Base-by-base conservation (phyloP, 2,329 filamentous ascomycete species). In the Tolypocladium tropicale region DNA sequence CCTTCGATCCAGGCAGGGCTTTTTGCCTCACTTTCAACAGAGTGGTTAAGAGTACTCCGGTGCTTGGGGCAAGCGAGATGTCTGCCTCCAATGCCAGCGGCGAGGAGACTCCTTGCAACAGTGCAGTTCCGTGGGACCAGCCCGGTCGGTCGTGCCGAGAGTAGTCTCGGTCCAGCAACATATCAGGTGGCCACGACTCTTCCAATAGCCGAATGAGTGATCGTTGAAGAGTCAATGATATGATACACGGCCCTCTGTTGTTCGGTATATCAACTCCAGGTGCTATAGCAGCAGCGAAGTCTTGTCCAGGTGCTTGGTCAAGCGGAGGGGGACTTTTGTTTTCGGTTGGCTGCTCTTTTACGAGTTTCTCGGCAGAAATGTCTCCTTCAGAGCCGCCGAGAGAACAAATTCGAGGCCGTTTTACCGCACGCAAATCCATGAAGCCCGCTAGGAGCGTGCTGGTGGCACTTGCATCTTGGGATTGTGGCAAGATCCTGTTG, bases 21-120 rank as follows among this genome's bases (percentile, higher is more conserved):
- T 78, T 81, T 64, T 96, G 92, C 48, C 85, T 86, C 30, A 88
- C 77, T 60, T 86, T 83, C 58, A 92, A 82, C 6, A 92, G 72
- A 0, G 82, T 88, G 1, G 89, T 89, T 23, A 88, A 65, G 1
- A 95, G 68, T 3, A 95, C 72, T 0, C 88, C 90, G 0, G 80
- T 83, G 0, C 75, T 76, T 0, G 89, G 83, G 0, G 89, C 89
- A 6, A 92, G 63, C 1, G 87, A 80, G 3, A 96, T 70, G 63
- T 96, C 91, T 3, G 89, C 86, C 67, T 90, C 87, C 6, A 74
- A 71, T 1, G 71, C 70, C 1, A 79, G 67, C 0, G 71, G 60
- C 0, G 74, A 76, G 4, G 63, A 57, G 3, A 71, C 14, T 46
- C 61, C 57, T n/a, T 30, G 60, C 58, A 28, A 68, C 67, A 55